Base-by-base conservation (phyloP, 2,329 filamentous ascomycete species). In the Xylaria polymorpha region DNA sequence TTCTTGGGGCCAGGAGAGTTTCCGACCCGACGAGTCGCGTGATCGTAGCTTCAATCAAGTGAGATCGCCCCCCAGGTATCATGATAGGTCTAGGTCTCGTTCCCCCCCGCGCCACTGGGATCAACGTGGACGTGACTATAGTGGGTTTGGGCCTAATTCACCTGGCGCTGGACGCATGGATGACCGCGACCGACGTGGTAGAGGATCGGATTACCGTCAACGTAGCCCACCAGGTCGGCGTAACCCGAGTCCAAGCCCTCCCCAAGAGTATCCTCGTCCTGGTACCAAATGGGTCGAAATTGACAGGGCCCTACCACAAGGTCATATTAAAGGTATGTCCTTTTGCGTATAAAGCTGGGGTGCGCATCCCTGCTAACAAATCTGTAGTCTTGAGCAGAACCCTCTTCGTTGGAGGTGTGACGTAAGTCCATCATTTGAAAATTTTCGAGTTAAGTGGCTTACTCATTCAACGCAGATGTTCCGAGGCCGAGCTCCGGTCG, bases 381-480 rank as follows among this genome's bases (percentile, higher is more conserved):
- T 39, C 22, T 67, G 39, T 65, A 86, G 96, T 99, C 35, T 85
- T 97, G 68, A 98, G 95, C 81, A 90, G 96, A 76, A 99, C 96
- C 15, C 87, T 99, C 14, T 99, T 99, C 79, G 94, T 99, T 76
- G 96, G 96, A 72, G 96, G 96, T 78, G 96, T 98, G 72, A 97
- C 91, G 86, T 93, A 86, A 88, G 91, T 88, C 25, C 67, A 44
- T 46, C 67, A n/a, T 41, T 63, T 32, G 32, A 29, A 18, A 53
- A 51, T 35, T 53, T 65, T 57, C 56, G 59, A 53, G 44, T 64
- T 65, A 57, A 64, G 67, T 64, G 50, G 62, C 75, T 81, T 73
- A 81, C 74, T 73, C 69, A 77, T 67, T 20, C 62, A 56, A 29
- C 61, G 35, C 71, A 92, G 90, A 44, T 91, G 89, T 67, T 90